Evolutionary conservation across 352 stramenopile species (phyloP).

Genomic region (Pseudoperonospora humuli): DNA sequence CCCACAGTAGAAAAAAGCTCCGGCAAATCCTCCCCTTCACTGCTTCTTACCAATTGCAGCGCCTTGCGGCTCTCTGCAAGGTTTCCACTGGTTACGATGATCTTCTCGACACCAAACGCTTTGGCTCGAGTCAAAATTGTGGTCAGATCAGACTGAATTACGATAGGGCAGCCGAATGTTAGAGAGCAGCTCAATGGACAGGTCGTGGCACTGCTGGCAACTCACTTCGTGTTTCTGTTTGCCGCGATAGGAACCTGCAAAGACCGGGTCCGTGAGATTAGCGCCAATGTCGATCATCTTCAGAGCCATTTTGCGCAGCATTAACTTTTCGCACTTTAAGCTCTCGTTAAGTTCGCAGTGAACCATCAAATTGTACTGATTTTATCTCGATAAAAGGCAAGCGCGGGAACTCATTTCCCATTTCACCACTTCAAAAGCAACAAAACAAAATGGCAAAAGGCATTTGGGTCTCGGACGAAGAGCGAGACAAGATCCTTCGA

Average conservation of each 20-base stretch:
- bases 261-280: slow-evolving; percentile 92
- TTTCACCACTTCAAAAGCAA: background rate
- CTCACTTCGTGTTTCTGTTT: slow-evolving; percentile 81
- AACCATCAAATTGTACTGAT: background rate
- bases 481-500: slow-evolving; percentile 30
- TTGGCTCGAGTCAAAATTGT: slow-evolving; percentile 83
- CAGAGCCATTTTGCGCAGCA: slow-evolving; percentile 16
- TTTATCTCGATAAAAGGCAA: slow-evolving; percentile 8
- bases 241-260: slow-evolving; percentile 85
- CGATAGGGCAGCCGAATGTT: background rate
- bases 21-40: slow-evolving; percentile 15
- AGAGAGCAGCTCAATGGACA: background rate
- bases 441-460: slow-evolving; percentile 34
- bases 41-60: slow-evolving; percentile 22
- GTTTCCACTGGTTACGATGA: slow-evolving; percentile 87
- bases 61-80: slow-evolving; percentile 35
- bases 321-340: background rate
- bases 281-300: slow-evolving; percentile 90
- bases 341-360: slow-evolving; percentile 1
- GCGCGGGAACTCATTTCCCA: slow-evolving; percentile 17
- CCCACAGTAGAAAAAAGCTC: slow-evolving; percentile 55
- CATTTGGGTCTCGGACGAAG: slow-evolving; percentile 31
- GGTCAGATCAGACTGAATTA: slow-evolving; percentile 70
- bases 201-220: background rate
- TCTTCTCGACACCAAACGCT: slow-evolving; percentile 76